Percentiles rank a stretch among this genome's conserved stretches.
These are phyloP conservation scores for Trypanosoma cruzi DNA, from an alignment of 208 protist genomes.

Conservation along the genomic window DNA sequence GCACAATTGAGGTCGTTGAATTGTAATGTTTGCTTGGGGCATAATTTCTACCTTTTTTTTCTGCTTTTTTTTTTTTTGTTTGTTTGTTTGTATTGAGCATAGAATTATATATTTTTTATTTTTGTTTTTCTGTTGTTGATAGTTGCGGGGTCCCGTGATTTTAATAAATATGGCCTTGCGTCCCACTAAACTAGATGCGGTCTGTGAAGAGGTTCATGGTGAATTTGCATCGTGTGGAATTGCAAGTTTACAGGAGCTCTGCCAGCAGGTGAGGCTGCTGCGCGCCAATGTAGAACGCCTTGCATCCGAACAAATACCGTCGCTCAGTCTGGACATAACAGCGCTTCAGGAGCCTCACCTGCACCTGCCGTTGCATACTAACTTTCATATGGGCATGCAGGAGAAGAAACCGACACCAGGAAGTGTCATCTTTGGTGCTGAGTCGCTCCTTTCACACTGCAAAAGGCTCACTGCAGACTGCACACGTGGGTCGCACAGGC, in stretches of 20 bases:
- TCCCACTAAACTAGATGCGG: constrained; percentile 21
- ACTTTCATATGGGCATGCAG: neutral
- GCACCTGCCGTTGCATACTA: neutral
- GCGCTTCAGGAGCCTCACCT: constrained; percentile 30
- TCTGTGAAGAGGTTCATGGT: constrained; percentile 35
- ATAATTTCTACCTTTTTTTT: neutral
- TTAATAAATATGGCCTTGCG: neutral
- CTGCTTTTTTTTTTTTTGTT: constrained; percentile 5
- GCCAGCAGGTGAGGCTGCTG: constrained; percentile 17
- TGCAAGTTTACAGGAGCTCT: constrained; percentile 19
- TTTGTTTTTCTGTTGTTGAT: too few relatives aligned
- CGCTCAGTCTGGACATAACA: constrained; percentile 17
- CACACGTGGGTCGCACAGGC: constrained; percentile 8
- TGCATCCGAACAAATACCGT: constrained; percentile 18
- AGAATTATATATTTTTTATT: too few relatives aligned
- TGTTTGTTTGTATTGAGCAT: too few relatives aligned
- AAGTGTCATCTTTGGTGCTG: constrained; percentile 21
- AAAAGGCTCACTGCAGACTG: constrained; percentile 17
- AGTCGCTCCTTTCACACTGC: constrained; percentile 30
- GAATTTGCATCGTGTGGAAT: neutral
- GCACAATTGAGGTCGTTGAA: too few relatives aligned
- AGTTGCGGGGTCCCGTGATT: too few relatives aligned
- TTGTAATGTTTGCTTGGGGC: neutral
- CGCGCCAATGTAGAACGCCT: constrained; percentile 18
- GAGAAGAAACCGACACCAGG: constrained; percentile 3